These are phyloP conservation scores for Antarctomyces pellizariae DNA, from an alignment of 495 filamentous ascomycete genomes.

Conservation along the genomic window DNA sequence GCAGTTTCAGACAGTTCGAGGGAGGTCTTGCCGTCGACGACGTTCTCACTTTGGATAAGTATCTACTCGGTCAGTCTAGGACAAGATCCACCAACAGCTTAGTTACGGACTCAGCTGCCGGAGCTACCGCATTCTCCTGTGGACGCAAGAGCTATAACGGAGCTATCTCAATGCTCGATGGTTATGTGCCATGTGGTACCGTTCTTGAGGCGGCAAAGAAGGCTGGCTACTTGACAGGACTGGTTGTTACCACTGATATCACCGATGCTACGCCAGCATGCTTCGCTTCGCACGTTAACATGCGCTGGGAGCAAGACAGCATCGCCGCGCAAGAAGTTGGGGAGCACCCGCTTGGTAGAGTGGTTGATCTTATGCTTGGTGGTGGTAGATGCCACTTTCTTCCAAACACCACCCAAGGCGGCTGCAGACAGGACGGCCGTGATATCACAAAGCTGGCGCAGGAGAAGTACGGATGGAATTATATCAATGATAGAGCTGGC, in stretches of 20 bases:
- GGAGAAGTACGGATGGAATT: slow-evolving; percentile 53
- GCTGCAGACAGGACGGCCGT: slow-evolving; percentile 33
- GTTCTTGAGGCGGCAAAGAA: slow-evolving; percentile 86
- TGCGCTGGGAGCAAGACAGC: slow-evolving; percentile 56
- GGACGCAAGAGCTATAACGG: slow-evolving; percentile 86
- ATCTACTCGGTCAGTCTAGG: slow-evolving; percentile 71
- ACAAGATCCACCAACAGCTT: slow-evolving; percentile 62
- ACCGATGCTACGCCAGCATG: slow-evolving; percentile 96
- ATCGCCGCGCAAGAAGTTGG: slow-evolving; percentile 86
- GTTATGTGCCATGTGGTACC: slow-evolving; percentile 71
- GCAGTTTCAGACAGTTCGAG: slow-evolving; percentile 48
- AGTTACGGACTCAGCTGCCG: slow-evolving; percentile 86
- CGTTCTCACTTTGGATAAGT: slow-evolving; percentile 54
- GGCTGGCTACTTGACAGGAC: slow-evolving; percentile 73
- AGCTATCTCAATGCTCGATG: slow-evolving; percentile 72
- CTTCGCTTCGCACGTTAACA: slow-evolving; percentile 74
- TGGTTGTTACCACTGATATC: slow-evolving; percentile 87
- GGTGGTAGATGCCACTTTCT: slow-evolving; percentile 88
- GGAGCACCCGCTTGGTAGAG: slow-evolving; percentile 59
- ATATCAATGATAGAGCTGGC: slow-evolving; percentile 41
- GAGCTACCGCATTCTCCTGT: slow-evolving; percentile 89
- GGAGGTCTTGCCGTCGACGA: slow-evolving; percentile 43
- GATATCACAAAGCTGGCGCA: slow-evolving; percentile 10
- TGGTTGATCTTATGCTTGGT: slow-evolving; percentile 78
- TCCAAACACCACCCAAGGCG: slow-evolving; percentile 47